Evolutionary conservation across 2,329 filamentous ascomycete species (phyloP).

Genomic region (Davidsoniella eucalypti): DNA sequence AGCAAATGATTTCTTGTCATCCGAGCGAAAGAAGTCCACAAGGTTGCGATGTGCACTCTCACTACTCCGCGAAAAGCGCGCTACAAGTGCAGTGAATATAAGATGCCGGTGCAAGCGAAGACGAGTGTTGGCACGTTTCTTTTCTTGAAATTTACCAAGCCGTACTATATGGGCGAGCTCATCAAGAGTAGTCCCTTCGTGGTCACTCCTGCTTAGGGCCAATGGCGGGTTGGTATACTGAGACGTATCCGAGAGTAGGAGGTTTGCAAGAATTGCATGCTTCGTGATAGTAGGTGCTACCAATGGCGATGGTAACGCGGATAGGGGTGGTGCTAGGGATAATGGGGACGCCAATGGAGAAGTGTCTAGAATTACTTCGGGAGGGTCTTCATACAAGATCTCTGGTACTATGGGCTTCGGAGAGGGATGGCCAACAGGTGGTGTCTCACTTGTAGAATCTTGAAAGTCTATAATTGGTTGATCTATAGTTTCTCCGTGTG

Average conservation of each 20-base stretch:
- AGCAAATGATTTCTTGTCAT: constrained; percentile 64
- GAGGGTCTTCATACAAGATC: constrained; percentile 5
- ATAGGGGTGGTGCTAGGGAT: neutral
- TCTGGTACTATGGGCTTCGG: too few species aligned
- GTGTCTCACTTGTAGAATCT: too few species aligned
- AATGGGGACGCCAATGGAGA: neutral
- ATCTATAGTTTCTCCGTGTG: too few species aligned
- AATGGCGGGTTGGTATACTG: constrained; percentile 47
- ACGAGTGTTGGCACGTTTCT: constrained; percentile 57
- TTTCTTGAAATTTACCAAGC: constrained; percentile 65
- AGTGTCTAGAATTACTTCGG: constrained; percentile 6
- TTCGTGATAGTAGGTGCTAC: neutral
- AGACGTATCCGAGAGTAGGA: constrained; percentile 46
- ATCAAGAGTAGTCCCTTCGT: constrained; percentile 52
- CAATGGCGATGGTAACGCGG: neutral
- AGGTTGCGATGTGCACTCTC: constrained; percentile 60
- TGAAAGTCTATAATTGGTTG: too few species aligned
- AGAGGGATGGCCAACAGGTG: neutral
- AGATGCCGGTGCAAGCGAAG: constrained; percentile 58
- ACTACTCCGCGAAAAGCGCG: constrained; percentile 57
- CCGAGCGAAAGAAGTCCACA: constrained; percentile 60
- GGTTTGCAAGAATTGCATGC: constrained; percentile 16
- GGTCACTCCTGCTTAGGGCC: constrained; percentile 29
- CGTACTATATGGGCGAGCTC: constrained; percentile 66
- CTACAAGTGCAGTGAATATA: constrained; percentile 57